phyloP scores from a whole-genome alignment of 2,329 filamentous ascomycete genomes.

The Botrytis fragariae region DNA sequence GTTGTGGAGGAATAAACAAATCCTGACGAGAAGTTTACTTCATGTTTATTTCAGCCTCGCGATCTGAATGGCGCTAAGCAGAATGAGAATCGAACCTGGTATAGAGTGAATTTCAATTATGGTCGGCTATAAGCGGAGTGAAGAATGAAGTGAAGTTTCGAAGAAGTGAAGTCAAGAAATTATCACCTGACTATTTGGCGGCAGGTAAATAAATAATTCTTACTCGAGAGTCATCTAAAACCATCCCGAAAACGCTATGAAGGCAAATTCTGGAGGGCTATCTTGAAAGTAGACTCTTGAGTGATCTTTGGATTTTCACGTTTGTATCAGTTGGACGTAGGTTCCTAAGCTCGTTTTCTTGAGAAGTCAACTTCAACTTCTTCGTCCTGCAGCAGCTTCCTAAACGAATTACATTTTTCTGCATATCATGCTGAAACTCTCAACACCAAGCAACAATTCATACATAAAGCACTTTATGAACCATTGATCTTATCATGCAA shows the following conservation, averaged over 20 bases:
- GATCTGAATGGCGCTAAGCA: background rate
- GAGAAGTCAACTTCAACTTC: background rate
- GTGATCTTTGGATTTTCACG: background rate
- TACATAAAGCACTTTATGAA: background rate
- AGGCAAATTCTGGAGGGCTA: background rate
- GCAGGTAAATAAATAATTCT: background rate
- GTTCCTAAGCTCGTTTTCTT: background rate
- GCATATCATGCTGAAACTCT: background rate
- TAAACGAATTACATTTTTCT: background rate
- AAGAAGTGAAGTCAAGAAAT: background rate
- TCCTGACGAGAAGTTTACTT: background rate
- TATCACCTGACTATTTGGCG: background rate
- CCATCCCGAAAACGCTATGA: background rate
- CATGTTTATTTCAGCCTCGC: slow-evolving; percentile 3
- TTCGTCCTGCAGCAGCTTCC: background rate
- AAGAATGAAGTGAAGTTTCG: background rate
- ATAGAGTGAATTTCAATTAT: no score
- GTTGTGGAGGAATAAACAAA: no score
- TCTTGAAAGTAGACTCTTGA: background rate
- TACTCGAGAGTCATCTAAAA: background rate
- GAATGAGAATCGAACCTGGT: background rate
- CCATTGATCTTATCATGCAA: background rate
- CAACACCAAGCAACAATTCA: background rate
- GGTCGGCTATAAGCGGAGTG: background rate
- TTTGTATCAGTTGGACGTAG: background rate